Evolutionary conservation across 2,329 filamentous ascomycete genomes (phyloP).

Genomic region (Parastagonospora avenae): DNA sequence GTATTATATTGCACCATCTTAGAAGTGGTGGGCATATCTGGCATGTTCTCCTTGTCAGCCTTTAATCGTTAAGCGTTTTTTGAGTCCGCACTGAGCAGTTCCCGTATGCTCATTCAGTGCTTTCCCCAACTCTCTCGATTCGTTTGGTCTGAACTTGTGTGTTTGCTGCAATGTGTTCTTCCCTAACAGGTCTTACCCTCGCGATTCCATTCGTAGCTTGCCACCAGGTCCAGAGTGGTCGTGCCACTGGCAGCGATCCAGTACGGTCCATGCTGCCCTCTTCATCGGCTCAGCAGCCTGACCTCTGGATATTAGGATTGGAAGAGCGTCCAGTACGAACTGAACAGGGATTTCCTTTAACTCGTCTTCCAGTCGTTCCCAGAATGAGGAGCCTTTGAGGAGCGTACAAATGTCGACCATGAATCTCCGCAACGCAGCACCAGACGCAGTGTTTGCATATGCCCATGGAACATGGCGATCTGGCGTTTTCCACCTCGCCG

Average conservation of each 20-base stretch:
- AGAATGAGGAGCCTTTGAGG: neutral
- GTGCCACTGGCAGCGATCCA: conserved; percentile 3
- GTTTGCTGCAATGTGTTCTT: neutral
- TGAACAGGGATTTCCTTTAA: neutral
- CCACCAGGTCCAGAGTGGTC: conserved; percentile 2
- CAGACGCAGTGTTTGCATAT: neutral
- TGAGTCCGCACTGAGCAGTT: too few relatives aligned
- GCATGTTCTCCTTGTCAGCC: neutral
- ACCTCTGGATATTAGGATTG: neutral
- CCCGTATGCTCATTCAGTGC: too few relatives aligned
- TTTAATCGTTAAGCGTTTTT: neutral
- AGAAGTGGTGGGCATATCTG: too few relatives aligned
- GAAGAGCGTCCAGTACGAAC: neutral
- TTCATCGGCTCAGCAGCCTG: neutral
- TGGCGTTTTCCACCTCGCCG: neutral
- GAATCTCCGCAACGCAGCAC: neutral
- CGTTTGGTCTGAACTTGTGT: too few relatives aligned
- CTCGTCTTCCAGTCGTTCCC: neutral
- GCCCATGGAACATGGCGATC: neutral
- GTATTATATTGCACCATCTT: conserved; percentile 4
- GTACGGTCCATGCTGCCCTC: neutral
- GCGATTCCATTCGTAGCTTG: neutral
- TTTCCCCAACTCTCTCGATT: too few relatives aligned
- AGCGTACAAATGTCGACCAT: neutral
- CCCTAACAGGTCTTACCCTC: neutral